Evolutionary conservation across 2,329 filamentous ascomycete species (phyloP), one percentile per base, ranked within the genome.

Genomic region (Epichloe bromicola): DNA sequence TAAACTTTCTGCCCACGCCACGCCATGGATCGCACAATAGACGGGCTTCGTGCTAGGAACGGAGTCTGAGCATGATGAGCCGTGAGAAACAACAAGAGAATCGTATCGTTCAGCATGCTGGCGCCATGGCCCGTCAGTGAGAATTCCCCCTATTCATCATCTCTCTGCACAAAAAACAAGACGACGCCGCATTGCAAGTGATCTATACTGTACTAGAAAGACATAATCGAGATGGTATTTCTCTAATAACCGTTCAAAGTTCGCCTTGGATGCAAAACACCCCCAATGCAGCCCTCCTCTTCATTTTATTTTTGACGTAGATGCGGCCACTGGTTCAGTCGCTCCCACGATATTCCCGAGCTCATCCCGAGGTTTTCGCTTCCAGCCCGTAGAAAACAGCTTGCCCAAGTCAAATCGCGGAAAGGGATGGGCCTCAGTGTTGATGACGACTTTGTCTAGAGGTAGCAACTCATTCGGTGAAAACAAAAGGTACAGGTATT

Each of bases 401-500:
- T 78, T 79, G 1, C 80, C 83, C 67, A 93, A 80, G 61, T 93
- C 82, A 64, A 98, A 98, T 39, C 85, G 75, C 7, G 93, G 93
- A 53, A 98, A 76, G 1, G 87, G 80, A 67, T 98, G 93, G 1
- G 89, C 93, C 70, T 98, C 93, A 1, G 93, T 98, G 66, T 98
- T 98, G 63, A 97, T 82, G 39, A 98, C 89, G 26, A 95, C 75
- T 60, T 90, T 80, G 59, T 93, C 86, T 34, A 98, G 74, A 2
- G 90, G 88, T 41, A 97, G 73, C 38, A 96, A 68, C 54, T 94
- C 86, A 56, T 84, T 74, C 4, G 86, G 82, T 2, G 88, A 90
- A 70, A 98, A 98, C 36, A 98, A 75, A 40, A 98, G 79, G 67
- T 95, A 98, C 65, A 98, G 86, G 66, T 98, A 98, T 70, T 98